Percentiles rank a stretch among this genome's conserved stretches.
These are phyloP conservation scores for Ophiostoma novo-ulmi DNA, from an alignment of 2,329 filamentous ascomycete species.

Conservation along the genomic window DNA sequence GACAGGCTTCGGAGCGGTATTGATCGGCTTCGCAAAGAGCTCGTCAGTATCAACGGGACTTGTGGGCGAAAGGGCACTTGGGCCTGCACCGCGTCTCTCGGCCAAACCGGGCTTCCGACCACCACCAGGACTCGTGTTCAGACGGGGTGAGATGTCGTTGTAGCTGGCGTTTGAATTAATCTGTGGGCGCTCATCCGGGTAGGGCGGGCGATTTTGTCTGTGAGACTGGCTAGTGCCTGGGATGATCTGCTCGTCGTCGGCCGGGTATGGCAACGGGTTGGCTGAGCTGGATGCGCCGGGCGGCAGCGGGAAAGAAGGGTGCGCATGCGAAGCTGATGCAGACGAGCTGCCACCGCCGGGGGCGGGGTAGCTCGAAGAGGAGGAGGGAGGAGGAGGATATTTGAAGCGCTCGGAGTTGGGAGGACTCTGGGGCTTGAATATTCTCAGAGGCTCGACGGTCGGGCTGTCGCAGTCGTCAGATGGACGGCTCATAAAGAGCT, in stretches of 20 bases:
- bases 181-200: conserved; percentile 40
- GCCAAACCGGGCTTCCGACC: conserved; percentile 63
- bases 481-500: conserved; percentile 69
- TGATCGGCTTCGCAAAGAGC: conserved; percentile 66
- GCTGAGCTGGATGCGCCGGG: conserved; percentile 67
- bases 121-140: conserved; percentile 48
- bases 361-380: conserved; percentile 30
- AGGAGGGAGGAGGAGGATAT: conserved; percentile 46
- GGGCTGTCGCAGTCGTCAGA: conserved; percentile 59
- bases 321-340: conserved; percentile 35
- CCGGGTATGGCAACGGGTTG: conserved; percentile 64
- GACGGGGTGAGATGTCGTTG: conserved; percentile 49
- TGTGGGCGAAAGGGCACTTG: conserved; percentile 75
- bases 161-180: conserved; percentile 38
- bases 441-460: conserved; percentile 76
- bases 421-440: conserved; percentile 71
- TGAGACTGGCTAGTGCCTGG: conserved; percentile 34
- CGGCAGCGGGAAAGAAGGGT: conserved; percentile 58
- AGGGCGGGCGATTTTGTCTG: conserved; percentile 39
- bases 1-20: conserved; percentile 34
- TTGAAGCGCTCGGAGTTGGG: conserved; percentile 43
- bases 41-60: conserved; percentile 71
- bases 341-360: conserved; percentile 36
- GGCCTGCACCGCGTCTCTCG: conserved; percentile 74
- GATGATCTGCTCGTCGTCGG: conserved; percentile 54